Conservation (phyloP, 352 stramenopile species). For the Phytopythium litorale region DNA sequence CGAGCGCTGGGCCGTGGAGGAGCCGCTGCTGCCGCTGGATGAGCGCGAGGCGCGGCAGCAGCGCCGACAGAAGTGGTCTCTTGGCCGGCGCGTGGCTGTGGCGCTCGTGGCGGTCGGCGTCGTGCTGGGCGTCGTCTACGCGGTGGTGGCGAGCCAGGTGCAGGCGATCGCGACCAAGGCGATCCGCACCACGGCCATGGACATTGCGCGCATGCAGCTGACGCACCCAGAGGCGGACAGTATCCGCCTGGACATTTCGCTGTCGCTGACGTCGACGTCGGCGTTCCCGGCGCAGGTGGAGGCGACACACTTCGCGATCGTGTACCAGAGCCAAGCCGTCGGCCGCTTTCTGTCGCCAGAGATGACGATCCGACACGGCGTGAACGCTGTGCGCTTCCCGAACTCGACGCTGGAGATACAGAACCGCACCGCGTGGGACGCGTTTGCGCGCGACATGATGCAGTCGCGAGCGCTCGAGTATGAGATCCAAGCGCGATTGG, state of each 20-base stretch:
- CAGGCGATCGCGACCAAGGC: conserved; percentile 45
- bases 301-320: conserved; percentile 43
- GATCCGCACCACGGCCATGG: conserved; percentile 58
- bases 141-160: conserved; percentile 49
- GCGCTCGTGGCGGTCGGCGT: conserved; percentile 17
- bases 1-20: conserved; percentile 18
- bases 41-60: conserved; percentile 3
- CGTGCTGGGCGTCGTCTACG: conserved; percentile 28
- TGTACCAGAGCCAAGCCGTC: conserved; percentile 32
- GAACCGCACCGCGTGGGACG: conserved; percentile 55
- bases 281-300: conserved; percentile 44
- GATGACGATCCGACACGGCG: conserved; percentile 51
- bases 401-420: conserved; percentile 51
- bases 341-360: conserved; percentile 39
- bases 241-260: conserved; percentile 45
- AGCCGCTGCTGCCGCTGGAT: conserved; percentile 27
- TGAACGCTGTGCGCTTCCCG: conserved; percentile 40
- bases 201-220: conserved; percentile 55
- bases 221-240: conserved; percentile 24
- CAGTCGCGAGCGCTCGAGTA: conserved; percentile 33
- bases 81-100: conserved; percentile 11
- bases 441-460: conserved; percentile 72
- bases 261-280: conserved; percentile 49
- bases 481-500: conserved; percentile 42
- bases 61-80: conserved; percentile 15